Percentiles rank a stretch among this genome's conserved stretches.
phyloP scores from a whole-genome alignment of 2,329 filamentous ascomycete species.

The Claviceps quebecensis region DNA sequence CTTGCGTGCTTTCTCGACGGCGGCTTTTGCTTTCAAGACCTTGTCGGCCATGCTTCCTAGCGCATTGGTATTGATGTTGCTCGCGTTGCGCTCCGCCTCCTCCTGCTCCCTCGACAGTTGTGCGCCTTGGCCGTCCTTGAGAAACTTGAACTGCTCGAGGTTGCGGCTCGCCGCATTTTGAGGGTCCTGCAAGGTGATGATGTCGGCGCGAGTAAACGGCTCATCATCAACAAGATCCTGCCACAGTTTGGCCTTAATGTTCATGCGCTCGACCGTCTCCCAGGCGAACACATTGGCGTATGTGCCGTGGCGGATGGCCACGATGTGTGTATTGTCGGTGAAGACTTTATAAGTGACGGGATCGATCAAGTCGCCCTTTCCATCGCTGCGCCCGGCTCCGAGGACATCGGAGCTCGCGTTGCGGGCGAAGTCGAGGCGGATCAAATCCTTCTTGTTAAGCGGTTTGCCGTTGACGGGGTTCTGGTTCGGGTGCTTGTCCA shows the following conservation, averaged over 20 bases:
- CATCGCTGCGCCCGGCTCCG: slow-evolving; percentile 33
- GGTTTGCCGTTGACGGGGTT: slow-evolving; percentile 79
- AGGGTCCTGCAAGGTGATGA: slow-evolving; percentile 92
- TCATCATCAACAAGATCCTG: slow-evolving; percentile 75
- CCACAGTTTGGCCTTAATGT: slow-evolving; percentile 96
- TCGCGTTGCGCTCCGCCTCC: slow-evolving; percentile 47
- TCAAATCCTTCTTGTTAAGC: slow-evolving; percentile 67
- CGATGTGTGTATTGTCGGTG: slow-evolving; percentile 94
- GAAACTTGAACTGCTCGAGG: slow-evolving; percentile 74
- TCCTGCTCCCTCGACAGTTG: slow-evolving; percentile 57
- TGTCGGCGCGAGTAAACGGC: slow-evolving; percentile 77
- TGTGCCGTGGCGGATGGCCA: slow-evolving; percentile 63
- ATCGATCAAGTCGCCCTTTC: slow-evolving; percentile 72
- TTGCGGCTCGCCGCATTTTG: slow-evolving; percentile 76
- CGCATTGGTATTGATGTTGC: slow-evolving; percentile 64
- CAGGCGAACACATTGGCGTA: slow-evolving; percentile 94
- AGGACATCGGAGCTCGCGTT: slow-evolving; percentile 57
- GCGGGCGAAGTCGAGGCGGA: slow-evolving; percentile 81
- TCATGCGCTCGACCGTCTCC: slow-evolving; percentile 89
- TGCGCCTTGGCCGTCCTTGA: slow-evolving; percentile 66
- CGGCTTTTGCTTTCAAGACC: slow-evolving; percentile 80
- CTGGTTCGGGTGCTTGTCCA: slow-evolving; percentile 73
- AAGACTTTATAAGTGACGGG: slow-evolving; percentile 96
- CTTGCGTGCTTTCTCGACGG: slow-evolving; percentile 76
- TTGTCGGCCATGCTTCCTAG: slow-evolving; percentile 68